A percentile compares a stretch with the other conserved stretches of the same genome.
Conservation (phyloP, 495 filamentous ascomycete genomes). For the Podospora fimiseda region DNA sequence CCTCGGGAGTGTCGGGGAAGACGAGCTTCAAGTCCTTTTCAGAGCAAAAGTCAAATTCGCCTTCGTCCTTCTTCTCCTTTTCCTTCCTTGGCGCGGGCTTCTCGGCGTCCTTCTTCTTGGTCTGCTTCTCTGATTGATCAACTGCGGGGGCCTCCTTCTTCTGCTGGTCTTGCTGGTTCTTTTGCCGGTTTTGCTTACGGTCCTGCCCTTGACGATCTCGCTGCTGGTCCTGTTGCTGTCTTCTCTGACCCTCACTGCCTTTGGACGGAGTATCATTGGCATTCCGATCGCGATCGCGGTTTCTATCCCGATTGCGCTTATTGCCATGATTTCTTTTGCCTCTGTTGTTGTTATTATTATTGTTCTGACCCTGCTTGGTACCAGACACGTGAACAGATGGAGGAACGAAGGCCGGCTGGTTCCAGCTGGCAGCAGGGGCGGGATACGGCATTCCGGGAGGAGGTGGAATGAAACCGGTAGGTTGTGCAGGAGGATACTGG, state of each 20-base stretch:
- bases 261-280: conserved; percentile 5
- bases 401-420: conserved; percentile 16
- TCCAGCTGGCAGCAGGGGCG: conserved; percentile 16
- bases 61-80: conserved; percentile 11
- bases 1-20: conserved; percentile 30
- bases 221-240: neutral
- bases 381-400: conserved; percentile 13
- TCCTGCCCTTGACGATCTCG: neutral
- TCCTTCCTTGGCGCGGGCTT: neutral
- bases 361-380: conserved; percentile 9
- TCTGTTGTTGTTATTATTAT: conserved; percentile 11
- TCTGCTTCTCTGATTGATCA: neutral
- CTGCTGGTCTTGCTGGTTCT: neutral
- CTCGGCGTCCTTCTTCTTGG: neutral
- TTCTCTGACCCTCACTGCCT: neutral
- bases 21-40: conserved; percentile 36
- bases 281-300: conserved; percentile 5
- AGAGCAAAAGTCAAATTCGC: conserved; percentile 30
- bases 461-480: no score
- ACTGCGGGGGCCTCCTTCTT: neutral
- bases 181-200: neutral
- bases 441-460: neutral
- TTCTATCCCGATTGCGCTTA: conserved; percentile 11
- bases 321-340: conserved; percentile 19
- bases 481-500: conserved; percentile 15